phyloP scores from a whole-genome alignment of 2,329 filamentous ascomycete species.

The Diplodia mutila region DNA sequence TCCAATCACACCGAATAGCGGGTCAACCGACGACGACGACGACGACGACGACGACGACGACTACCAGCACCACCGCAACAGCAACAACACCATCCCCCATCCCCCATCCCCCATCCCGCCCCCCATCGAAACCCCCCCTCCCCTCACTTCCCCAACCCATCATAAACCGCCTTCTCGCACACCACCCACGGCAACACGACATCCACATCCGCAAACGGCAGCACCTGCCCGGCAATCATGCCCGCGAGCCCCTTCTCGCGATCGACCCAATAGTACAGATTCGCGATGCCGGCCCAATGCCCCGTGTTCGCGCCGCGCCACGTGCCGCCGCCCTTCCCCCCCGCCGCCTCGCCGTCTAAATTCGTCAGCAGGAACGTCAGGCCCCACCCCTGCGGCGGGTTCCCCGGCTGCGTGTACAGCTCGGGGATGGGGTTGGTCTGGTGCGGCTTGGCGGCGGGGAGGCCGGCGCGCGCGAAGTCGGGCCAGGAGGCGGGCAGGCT shows the following conservation, averaged over 20 bases:
- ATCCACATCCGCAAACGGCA: constrained; percentile 42
- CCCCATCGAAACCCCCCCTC: neutral
- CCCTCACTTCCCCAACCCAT: constrained; percentile 32
- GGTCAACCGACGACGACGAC: no score
- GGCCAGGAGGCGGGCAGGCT: constrained; percentile 59
- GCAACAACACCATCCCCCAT: neutral
- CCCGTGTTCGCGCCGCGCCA: constrained; percentile 46
- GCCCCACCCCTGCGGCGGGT: constrained; percentile 67
- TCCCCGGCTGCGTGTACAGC: constrained; percentile 52
- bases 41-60: no score
- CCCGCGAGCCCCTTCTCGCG: constrained; percentile 60
- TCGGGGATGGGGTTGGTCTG: constrained; percentile 55
- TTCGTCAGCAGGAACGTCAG: constrained; percentile 60
- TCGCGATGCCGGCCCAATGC: constrained; percentile 64
- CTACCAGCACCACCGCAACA: neutral
- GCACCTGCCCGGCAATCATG: constrained; percentile 37
- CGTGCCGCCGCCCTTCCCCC: neutral
- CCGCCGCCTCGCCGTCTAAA: constrained; percentile 4
- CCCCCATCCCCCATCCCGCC: neutral
- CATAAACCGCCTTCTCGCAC: constrained; percentile 44
- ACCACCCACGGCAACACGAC: constrained; percentile 40
- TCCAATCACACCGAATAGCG: no score
- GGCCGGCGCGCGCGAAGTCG: constrained; percentile 52
- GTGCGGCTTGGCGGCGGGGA: constrained; percentile 54
- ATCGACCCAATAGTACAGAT: constrained; percentile 67